These are phyloP conservation scores for Gloeopeniophorella convolvens DNA, from an alignment of 768 basidiomycete genomes.

Conservation along the genomic window DNA sequence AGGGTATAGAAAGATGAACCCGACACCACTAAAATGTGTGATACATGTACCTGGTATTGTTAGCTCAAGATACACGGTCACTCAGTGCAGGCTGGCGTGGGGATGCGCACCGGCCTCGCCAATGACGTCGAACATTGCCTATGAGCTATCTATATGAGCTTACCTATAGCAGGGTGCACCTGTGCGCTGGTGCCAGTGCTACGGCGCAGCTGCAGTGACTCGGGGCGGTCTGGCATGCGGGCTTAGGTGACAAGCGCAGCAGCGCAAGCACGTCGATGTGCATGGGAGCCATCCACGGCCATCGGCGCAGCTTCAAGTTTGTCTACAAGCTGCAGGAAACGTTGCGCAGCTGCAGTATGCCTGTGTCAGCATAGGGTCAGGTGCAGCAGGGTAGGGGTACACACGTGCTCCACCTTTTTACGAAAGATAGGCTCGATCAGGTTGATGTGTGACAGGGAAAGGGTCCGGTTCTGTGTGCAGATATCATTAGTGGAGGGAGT, in stretches of 20 bases:
- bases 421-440: slow-evolving; percentile 51
- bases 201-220: background rate
- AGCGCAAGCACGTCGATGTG: slow-evolving; percentile 6
- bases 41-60: too few species aligned
- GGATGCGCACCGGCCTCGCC: slow-evolving; percentile 50
- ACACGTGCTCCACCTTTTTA: slow-evolving; percentile 48
- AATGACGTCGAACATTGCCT: slow-evolving; percentile 73
- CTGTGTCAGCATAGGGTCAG: background rate
- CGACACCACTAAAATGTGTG: too few species aligned
- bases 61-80: too few species aligned
- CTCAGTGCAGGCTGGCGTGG: background rate
- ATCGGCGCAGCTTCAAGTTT: background rate
- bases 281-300: background rate
- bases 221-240: slow-evolving; percentile 1
- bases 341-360: slow-evolving; percentile 38
- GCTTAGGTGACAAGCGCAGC: slow-evolving; percentile 9
- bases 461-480: slow-evolving; percentile 39
- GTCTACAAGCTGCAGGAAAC: slow-evolving; percentile 28
- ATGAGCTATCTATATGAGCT: slow-evolving; percentile 56
- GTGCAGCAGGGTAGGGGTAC: background rate
- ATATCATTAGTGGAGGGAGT: slow-evolving; percentile 18
- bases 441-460: slow-evolving; percentile 43
- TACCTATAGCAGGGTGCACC: slow-evolving; percentile 39
- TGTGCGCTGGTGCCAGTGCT: slow-evolving; percentile 11
- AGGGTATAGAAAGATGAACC: too few species aligned